Percentiles rank a stretch among this genome's conserved stretches.
Evolutionary conservation across 768 basidiomycete genomes (phyloP).

Genomic region (Boletus reticulatus): DNA sequence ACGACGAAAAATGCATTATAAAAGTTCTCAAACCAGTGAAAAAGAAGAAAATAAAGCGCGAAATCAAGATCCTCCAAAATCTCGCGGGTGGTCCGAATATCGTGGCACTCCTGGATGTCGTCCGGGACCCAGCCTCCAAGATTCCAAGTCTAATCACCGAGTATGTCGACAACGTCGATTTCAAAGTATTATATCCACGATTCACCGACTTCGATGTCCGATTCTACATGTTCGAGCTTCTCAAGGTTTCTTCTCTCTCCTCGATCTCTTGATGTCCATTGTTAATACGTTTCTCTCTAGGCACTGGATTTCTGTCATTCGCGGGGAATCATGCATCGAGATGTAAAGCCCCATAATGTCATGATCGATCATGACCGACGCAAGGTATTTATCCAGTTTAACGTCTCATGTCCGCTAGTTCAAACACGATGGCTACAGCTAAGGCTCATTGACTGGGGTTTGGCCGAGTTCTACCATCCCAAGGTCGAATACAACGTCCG

Average conservation of each 20-base stretch:
- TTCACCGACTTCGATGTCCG: conserved; percentile 96
- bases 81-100: conserved; percentile 95
- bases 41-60: conserved; percentile 99
- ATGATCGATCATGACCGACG: conserved; percentile 99
- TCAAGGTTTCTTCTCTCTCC: conserved; percentile 58
- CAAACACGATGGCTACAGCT: conserved; percentile 48
- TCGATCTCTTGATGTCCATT: conserved; percentile 1
- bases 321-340: conserved; percentile 97
- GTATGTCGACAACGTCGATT: conserved; percentile 98
- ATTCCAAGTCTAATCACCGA: conserved; percentile 97
- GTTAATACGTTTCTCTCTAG: conserved; percentile 35
- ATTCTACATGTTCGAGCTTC: conserved; percentile 94
- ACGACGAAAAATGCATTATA: conserved; percentile 94
- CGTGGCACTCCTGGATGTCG: conserved; percentile 90
- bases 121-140: conserved; percentile 93
- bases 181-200: conserved; percentile 93
- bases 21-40: conserved; percentile 99
- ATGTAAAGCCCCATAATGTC: conserved; percentile 98
- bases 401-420: conserved; percentile 6
- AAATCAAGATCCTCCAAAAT: conserved; percentile 98
- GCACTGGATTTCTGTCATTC: conserved; percentile 98
- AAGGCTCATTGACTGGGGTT: conserved; percentile 96
- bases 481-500: conserved; percentile 98
- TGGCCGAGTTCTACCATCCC: conserved; percentile 98
- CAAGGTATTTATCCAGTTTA: conserved; percentile 53